Evolutionary conservation across 306 rosid genomes (phyloP), one percentile per base, ranked within the genome.

Genomic region (Oxytropis ochrocephala): DNA sequence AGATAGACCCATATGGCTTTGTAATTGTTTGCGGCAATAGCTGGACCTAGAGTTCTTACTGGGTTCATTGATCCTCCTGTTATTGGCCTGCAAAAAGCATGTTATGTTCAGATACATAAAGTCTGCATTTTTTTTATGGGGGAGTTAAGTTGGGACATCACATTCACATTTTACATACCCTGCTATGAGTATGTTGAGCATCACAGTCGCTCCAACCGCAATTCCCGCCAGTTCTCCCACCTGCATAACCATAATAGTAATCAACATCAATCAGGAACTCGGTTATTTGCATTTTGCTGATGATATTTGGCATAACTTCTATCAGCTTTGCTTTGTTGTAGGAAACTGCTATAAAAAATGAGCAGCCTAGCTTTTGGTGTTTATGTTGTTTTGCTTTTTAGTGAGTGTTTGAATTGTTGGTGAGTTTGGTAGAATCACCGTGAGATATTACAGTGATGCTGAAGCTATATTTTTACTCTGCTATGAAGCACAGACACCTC

Each of bases 31-130:
- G 93, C 82, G 0, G 89, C 96, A 35, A 92, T 59, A 11, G 98
- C 98, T 47, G 98, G 96, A 47, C 98, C 98, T 21, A 90, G 66
- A 55, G 91, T 90, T 81, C 96, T 85, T 72, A 85, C 96, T 3
- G 96, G 96, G 81, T 92, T 92, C 98, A 88, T 92, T 57, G 96
- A 92, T 18, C 55, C 96, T 69, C 96, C 96, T 11, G 91, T 63
- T 53, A 78, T 73, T 68, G 85, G 85, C 81, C 96, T 92, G 76
- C 66, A 72, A n/a, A 56, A 10, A 32, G 2, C 14, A 64, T 11
- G 11, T 59, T 59, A 75, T 14, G 11, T 27, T 71, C 35, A 21
- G 30, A 19, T 47, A 33, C 1, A 33, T 33, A 5, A 30, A 33
- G 5, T 33, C 38, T 5, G 6, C 38, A 33, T 17, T 59, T 27